These are phyloP conservation scores for Aspergillus clavatus DNA, from an alignment of 2,329 filamentous ascomycete genomes.

Conservation along the genomic window DNA sequence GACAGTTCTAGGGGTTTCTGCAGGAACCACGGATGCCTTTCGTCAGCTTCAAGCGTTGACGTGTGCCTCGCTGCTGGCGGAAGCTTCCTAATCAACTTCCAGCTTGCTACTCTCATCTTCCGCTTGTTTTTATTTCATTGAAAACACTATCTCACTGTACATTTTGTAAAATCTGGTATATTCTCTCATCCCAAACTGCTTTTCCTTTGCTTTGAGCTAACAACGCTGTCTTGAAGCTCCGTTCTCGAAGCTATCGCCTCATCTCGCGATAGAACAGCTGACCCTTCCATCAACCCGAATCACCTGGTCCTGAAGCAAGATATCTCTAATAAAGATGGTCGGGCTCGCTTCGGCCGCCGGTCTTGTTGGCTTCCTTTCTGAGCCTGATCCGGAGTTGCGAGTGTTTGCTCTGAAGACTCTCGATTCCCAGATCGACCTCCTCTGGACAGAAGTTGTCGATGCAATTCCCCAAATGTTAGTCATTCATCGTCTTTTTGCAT, in stretches of 20 bases:
- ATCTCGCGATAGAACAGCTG: slow-evolving; percentile 23
- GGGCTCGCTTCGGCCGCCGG: slow-evolving; percentile 91
- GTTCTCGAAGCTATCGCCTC: slow-evolving; percentile 30
- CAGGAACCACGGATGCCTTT: slow-evolving; percentile 24
- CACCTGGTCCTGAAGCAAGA: slow-evolving; percentile 10
- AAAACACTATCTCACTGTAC: slow-evolving; percentile 16
- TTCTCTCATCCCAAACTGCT: slow-evolving; percentile 11
- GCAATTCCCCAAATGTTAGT: slow-evolving; percentile 89
- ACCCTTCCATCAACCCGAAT: slow-evolving; percentile 9
- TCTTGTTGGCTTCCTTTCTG: slow-evolving; percentile 89
- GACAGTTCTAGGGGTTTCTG: slow-evolving; percentile 20
- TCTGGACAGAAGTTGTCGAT: slow-evolving; percentile 96
- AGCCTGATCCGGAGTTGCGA: slow-evolving; percentile 90
- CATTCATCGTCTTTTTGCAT: not conserved
- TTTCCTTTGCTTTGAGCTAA: slow-evolving; percentile 15
- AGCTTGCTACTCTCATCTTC: slow-evolving; percentile 15
- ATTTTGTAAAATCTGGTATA: slow-evolving; percentile 19
- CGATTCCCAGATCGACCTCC: slow-evolving; percentile 91
- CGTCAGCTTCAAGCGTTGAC: slow-evolving; percentile 31
- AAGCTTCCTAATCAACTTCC: slow-evolving; percentile 15
- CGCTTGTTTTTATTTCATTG: slow-evolving; percentile 21
- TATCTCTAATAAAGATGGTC: slow-evolving; percentile 60
- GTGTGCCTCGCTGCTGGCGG: slow-evolving; percentile 24
- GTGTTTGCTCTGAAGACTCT: slow-evolving; percentile 91
- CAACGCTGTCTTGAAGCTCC: slow-evolving; percentile 23